phyloP scores from a whole-genome alignment of 768 basidiomycete genomes.

The Rhizopogon sp. region DNA sequence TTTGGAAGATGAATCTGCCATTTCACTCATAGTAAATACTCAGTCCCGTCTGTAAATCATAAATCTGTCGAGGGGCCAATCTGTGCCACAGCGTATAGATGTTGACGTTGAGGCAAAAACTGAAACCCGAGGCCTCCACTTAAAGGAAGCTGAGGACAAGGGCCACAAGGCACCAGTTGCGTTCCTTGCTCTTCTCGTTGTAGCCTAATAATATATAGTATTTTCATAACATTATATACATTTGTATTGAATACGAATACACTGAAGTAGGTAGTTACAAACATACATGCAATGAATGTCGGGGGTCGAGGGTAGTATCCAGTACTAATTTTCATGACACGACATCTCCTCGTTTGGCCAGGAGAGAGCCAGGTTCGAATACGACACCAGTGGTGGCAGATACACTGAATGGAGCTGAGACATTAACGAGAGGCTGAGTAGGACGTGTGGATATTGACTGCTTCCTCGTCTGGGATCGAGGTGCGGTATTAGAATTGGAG shows the following conservation, averaged over 20 bases:
- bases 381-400: constrained; percentile 32
- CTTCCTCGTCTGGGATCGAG: constrained; percentile 33
- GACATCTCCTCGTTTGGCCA: constrained; percentile 43
- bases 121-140: no score
- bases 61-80: background rate
- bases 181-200: no score
- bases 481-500: constrained; percentile 27
- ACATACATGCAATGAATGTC: background rate
- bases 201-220: background rate
- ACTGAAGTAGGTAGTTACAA: background rate
- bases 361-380: constrained; percentile 75
- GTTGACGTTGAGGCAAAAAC: no score
- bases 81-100: no score
- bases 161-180: no score
- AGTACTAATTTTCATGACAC: constrained; percentile 3
- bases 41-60: background rate
- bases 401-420: constrained; percentile 36
- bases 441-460: constrained; percentile 29
- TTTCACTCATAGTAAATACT: no score
- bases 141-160: no score
- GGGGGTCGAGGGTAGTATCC: background rate
- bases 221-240: background rate
- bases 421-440: constrained; percentile 45
- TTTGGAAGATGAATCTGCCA: background rate
- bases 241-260: background rate